phyloP scores from a whole-genome alignment of 768 basidiomycete genomes.

The Hemileccinum rubropunctum region DNA sequence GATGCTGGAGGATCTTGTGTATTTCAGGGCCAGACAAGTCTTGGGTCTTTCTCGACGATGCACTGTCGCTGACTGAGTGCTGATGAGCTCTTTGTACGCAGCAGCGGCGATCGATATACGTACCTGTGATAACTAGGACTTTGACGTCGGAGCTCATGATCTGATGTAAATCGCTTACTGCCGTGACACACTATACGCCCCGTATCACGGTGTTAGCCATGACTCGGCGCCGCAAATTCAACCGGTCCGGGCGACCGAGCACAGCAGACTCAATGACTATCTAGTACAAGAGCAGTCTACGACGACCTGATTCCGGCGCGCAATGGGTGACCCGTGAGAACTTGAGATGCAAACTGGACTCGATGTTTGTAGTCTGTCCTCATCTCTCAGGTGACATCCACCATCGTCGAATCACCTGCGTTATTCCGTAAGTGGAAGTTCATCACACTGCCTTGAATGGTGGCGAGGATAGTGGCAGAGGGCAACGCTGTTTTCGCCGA shows the following conservation, averaged over 20 bases:
- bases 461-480: constrained; percentile 23
- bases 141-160: constrained; percentile 21
- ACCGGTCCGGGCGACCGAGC: no score
- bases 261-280: constrained; percentile 3
- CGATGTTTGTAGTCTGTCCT: no score
- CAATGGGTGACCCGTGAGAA: no score
- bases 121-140: constrained; percentile 30
- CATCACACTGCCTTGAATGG: constrained; percentile 14
- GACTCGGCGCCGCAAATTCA: no score
- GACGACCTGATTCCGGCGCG: not conserved
- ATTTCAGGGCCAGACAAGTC: constrained; percentile 72
- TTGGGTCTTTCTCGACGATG: constrained; percentile 41
- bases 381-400: no score
- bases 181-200: no score
- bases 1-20: constrained; percentile 42
- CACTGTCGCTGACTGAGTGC: constrained; percentile 64
- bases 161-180: no score
- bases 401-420: constrained; percentile 23
- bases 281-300: no score
- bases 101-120: not conserved
- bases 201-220: no score
- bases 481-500: constrained; percentile 22
- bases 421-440: constrained; percentile 22
- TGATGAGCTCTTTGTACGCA: not conserved
- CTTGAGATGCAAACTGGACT: no score